A percentile compares a stretch with the other conserved stretches of the same genome.
These are phyloP conservation scores for Acorus gramineus DNA, from an alignment of 106 monocot species.

Conservation along the genomic window DNA sequence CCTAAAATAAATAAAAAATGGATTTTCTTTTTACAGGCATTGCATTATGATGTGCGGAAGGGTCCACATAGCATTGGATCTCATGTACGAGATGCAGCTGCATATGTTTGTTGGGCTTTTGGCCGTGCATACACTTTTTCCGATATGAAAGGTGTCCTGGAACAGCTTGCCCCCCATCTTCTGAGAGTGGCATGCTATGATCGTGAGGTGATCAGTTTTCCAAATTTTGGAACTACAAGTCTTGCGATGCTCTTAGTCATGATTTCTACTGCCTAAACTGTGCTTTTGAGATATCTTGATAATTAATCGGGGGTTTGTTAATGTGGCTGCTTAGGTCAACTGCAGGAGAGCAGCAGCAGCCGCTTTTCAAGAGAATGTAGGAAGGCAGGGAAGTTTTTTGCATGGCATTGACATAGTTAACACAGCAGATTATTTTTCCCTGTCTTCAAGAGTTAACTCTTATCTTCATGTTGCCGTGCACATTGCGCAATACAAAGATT, in stretches of 20 bases:
- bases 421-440: slow-evolving; percentile 88
- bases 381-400: slow-evolving; percentile 81
- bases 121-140: slow-evolving; percentile 78
- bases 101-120: slow-evolving; percentile 99
- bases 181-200: slow-evolving; percentile 94
- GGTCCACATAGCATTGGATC: slow-evolving; percentile 97
- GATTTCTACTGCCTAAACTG: neutral
- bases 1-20: no score
- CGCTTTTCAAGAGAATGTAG: slow-evolving; percentile 99
- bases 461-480: slow-evolving; percentile 74
- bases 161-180: slow-evolving; percentile 81
- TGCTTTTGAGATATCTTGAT: neutral
- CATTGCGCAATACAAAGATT: slow-evolving; percentile 74
- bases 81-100: slow-evolving; percentile 97
- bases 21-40: slow-evolving; percentile 36
- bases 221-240: neutral
- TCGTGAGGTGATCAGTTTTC: slow-evolving; percentile 57
- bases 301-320: neutral
- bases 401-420: slow-evolving; percentile 95
- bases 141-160: slow-evolving; percentile 74
- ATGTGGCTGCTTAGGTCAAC: slow-evolving; percentile 52
- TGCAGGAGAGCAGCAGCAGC: slow-evolving; percentile 99
- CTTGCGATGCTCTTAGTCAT: neutral
- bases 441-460: slow-evolving; percentile 78
- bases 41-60: slow-evolving; percentile 87